Conservation (phyloP, 441 rosid species). For the Dalechampia spathulata region DNA sequence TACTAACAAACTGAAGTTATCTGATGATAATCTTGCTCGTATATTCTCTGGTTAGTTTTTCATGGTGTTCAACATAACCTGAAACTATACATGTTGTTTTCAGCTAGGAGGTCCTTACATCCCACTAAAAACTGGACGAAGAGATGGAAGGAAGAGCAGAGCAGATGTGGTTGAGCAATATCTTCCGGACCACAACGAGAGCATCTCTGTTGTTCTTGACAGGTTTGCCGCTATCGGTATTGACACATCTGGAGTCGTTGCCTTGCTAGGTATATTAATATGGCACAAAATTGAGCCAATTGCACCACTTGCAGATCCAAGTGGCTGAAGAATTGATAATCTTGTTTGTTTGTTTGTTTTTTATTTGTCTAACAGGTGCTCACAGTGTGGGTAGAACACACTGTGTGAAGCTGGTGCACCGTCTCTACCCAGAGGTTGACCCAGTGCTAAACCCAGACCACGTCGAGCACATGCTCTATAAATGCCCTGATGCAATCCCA, state of each 20-base stretch:
- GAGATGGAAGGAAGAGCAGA: conserved; percentile 85
- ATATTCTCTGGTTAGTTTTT: neutral
- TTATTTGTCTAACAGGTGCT: conserved; percentile 37
- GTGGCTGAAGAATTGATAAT: neutral
- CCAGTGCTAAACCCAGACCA: conserved; percentile 78
- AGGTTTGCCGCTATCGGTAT: conserved; percentile 71
- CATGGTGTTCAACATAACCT: neutral
- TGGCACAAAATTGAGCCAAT: neutral
- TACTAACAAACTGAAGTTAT: no score
- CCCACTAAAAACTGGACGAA: conserved; percentile 85
- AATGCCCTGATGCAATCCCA: conserved; percentile 87
- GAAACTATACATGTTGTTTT: neutral
- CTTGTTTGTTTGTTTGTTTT: neutral
- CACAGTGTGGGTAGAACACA: conserved; percentile 98
- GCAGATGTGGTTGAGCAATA: conserved; percentile 65
- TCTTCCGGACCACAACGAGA: conserved; percentile 96
- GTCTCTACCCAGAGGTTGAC: conserved; percentile 86
- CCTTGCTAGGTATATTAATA: conserved; percentile 61
- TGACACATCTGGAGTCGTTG: conserved; percentile 73
- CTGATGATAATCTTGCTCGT: neutral
- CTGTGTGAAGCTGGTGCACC: conserved; percentile 90
- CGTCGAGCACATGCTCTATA: conserved; percentile 75
- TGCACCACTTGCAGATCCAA: neutral
- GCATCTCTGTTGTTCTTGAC: conserved; percentile 73
- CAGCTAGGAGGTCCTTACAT: conserved; percentile 94